Base-by-base conservation (phyloP, 1,284 basidiomycete genomes). In the Cutaneotrichosporon dermatis region DNA sequence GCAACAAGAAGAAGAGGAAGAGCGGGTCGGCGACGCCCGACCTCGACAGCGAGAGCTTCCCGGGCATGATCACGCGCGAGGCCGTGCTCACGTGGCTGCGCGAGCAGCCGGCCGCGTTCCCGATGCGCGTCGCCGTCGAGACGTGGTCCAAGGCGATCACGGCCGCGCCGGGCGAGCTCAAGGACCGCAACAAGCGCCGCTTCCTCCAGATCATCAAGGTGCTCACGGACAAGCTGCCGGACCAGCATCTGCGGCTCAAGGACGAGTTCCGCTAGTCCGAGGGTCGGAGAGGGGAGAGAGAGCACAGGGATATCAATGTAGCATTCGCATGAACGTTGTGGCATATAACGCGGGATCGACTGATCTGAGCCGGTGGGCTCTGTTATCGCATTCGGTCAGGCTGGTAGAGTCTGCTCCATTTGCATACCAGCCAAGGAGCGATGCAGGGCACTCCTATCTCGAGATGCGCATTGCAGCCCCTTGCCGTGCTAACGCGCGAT, bases 1-100 rank as follows among this genome's bases (percentile, higher is more conserved):
- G 51, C 2, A 80, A 80, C 67, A 79, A 79, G 69, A 80, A 80
- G 50, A 53, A 53, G 49, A 39, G 41, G 45, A 51, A 44, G 16
- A 33, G 37, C 7, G 55, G 55, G 16, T 58, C 58, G 11, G 56
- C 54, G n/a, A 58, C 58, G 25, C 41, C 45, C 8, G 60, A 55
- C 61, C 64, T 16, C 15, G 69, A 69, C 5, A 54, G 60, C 33
- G 61, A 63, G 12, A 52, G 63, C 12, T 76, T 74, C 66, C 60
- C 61, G 2, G 67, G 66, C 37, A 71, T 72, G 70, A 70, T 76
- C 55, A 66, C 68, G 8, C 59, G 67, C 48, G 60, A 69, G 4
- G 69, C 72, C 50, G 67, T 76, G 4, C 49, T 71, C 33, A 34
- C 58, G n/a, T 76, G 72, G 71, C 72, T 76, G 58, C 61, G 48